phyloP scores from a whole-genome alignment of 768 basidiomycete genomes.

The Mycena belliarum region DNA sequence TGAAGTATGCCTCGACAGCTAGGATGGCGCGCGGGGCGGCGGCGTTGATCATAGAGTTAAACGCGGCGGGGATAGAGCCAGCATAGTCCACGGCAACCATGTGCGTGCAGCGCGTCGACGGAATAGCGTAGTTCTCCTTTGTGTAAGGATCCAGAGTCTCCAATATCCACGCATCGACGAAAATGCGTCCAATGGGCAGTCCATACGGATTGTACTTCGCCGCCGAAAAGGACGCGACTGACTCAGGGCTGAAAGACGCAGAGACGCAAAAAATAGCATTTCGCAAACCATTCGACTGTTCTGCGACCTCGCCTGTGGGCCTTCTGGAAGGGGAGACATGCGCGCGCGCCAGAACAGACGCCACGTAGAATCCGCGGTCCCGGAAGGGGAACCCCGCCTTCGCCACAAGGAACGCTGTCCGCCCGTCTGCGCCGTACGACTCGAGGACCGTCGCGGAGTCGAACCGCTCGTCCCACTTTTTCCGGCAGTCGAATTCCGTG shows the following conservation, averaged over 20 bases:
- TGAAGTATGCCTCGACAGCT: constrained; percentile 73
- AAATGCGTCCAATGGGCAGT: constrained; percentile 77
- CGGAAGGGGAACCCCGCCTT: constrained; percentile 90
- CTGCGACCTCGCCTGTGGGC: constrained; percentile 43
- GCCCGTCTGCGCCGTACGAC: constrained; percentile 72
- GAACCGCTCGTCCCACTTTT: constrained; percentile 86
- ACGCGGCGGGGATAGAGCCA: constrained; percentile 79
- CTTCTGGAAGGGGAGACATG: constrained; percentile 44
- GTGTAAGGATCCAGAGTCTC: constrained; percentile 97
- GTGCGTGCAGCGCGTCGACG: constrained; percentile 86
- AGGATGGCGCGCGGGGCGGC: constrained; percentile 72
- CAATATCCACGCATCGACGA: constrained; percentile 92
- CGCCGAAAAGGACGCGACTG: constrained; percentile 52
- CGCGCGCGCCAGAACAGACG: constrained; percentile 71
- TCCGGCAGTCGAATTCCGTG: constrained; percentile 67
- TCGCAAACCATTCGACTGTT: constrained; percentile 40
- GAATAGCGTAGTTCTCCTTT: constrained; percentile 91
- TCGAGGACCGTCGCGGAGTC: constrained; percentile 71
- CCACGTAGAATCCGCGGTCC: constrained; percentile 82
- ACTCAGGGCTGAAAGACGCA: constrained; percentile 77
- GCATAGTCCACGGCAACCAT: constrained; percentile 85
- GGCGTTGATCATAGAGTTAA: constrained; percentile 85
- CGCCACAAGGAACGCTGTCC: constrained; percentile 69
- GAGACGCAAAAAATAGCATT: constrained; percentile 82
- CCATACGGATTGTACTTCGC: constrained; percentile 74